phyloP scores from a whole-genome alignment of 495 filamentous ascomycete genomes.

The Aspergillus bertholletiae region DNA sequence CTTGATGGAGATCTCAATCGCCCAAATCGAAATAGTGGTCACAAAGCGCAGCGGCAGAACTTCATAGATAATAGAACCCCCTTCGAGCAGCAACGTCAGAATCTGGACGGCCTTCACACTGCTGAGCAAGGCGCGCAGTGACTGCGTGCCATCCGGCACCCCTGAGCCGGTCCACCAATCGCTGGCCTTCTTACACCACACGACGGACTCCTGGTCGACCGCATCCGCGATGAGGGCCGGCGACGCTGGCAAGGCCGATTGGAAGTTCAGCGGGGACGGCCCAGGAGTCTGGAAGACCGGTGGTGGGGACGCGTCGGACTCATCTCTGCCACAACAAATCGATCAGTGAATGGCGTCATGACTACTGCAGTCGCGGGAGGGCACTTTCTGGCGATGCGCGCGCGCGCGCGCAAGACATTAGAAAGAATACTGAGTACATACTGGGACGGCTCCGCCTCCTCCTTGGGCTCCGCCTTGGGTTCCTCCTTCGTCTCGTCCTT shows the following conservation, averaged over 20 bases:
- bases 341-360: background rate
- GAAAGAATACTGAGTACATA: constrained; percentile 28
- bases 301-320: constrained; percentile 27
- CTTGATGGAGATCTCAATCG: constrained; percentile 50
- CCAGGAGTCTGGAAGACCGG: constrained; percentile 27
- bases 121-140: constrained; percentile 59
- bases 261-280: constrained; percentile 48
- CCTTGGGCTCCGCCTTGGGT: constrained; percentile 33
- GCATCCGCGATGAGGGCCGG: constrained; percentile 77
- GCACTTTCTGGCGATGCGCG: background rate
- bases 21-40: constrained; percentile 60
- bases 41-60: constrained; percentile 61
- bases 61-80: constrained; percentile 42
- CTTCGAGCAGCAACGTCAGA: constrained; percentile 60
- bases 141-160: constrained; percentile 43
- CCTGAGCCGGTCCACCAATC: constrained; percentile 41
- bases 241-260: constrained; percentile 63
- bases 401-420: background rate
- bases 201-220: constrained; percentile 70
- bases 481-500: constrained; percentile 30
- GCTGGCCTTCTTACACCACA: constrained; percentile 51
- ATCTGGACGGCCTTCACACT: constrained; percentile 64
- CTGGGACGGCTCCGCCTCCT: constrained; percentile 37
- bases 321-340: constrained; percentile 21
- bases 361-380: background rate